These are phyloP conservation scores for Haplographium delicatum DNA, from an alignment of 495 filamentous ascomycete species.

Conservation along the genomic window DNA sequence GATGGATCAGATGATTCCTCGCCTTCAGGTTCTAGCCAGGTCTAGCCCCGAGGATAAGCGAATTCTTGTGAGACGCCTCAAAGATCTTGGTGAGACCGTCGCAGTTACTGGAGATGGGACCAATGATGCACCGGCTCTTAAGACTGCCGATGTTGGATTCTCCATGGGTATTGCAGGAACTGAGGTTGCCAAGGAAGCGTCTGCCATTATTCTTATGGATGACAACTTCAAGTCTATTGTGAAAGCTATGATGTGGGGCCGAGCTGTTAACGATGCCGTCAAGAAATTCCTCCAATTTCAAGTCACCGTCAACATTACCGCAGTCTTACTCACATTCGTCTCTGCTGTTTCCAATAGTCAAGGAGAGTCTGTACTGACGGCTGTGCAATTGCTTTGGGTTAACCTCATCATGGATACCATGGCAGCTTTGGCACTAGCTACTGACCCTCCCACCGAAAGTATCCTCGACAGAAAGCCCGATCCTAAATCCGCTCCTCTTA, in stretches of 20 bases:
- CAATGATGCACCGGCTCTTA: constrained; percentile 83
- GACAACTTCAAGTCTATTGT: constrained; percentile 88
- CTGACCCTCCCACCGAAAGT: constrained; percentile 73
- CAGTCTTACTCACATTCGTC: constrained; percentile 77
- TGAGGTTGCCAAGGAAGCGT: constrained; percentile 91
- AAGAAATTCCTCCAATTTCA: constrained; percentile 91
- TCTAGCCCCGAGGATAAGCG: constrained; percentile 88
- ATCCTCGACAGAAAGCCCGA: constrained; percentile 81
- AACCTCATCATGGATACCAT: constrained; percentile 95
- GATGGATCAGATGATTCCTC: constrained; percentile 68
- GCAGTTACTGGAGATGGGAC: constrained; percentile 91
- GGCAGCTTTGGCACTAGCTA: constrained; percentile 79
- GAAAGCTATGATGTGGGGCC: constrained; percentile 85
- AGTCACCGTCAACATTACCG: constrained; percentile 86
- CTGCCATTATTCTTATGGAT: constrained; percentile 86
- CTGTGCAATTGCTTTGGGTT: constrained; percentile 87
- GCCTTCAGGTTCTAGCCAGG: constrained; percentile 76
- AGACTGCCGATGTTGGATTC: constrained; percentile 83
- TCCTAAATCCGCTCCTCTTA: constrained; percentile 68
- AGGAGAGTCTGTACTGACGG: constrained; percentile 68
- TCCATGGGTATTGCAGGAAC: constrained; percentile 91
- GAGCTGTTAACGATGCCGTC: constrained; percentile 86
- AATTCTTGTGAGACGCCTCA: constrained; percentile 71
- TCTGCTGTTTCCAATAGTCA: constrained; percentile 66
- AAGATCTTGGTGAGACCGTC: constrained; percentile 82